Conservation (phyloP, 257 asterid species). For the Linaria vulgaris region DNA sequence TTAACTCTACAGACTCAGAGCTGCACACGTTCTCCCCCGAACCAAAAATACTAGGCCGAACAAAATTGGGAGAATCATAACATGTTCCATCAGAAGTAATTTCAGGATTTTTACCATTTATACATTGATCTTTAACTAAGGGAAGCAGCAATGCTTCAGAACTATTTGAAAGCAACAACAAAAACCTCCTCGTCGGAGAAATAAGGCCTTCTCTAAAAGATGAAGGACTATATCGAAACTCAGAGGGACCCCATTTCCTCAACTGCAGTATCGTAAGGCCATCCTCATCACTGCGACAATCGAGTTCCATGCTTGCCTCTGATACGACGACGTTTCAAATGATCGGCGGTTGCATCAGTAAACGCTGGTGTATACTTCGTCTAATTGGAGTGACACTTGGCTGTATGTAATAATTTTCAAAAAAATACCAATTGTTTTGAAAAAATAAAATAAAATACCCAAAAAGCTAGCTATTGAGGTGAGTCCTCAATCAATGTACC, state of each 20-base stretch:
- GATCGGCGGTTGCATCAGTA: too few relatives aligned
- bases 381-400: too few relatives aligned
- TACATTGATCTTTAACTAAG: slow-evolving; percentile 56
- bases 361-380: too few relatives aligned
- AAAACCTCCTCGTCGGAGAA: slow-evolving; percentile 76
- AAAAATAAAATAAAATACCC: too few relatives aligned
- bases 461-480: too few relatives aligned
- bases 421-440: too few relatives aligned
- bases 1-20: slow-evolving; percentile 37
- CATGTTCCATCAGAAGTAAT: slow-evolving; percentile 26
- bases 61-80: slow-evolving; percentile 34
- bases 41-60: slow-evolving; percentile 35
- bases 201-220: slow-evolving; percentile 74
- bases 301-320: slow-evolving; percentile 43
- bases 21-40: slow-evolving; percentile 36
- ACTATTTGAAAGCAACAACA: slow-evolving; percentile 62
- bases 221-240: slow-evolving; percentile 60
- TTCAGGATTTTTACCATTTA: slow-evolving; percentile 39
- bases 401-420: too few relatives aligned
- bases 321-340: too few relatives aligned
- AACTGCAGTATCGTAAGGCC: slow-evolving; percentile 70
- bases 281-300: slow-evolving; percentile 41
- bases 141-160: slow-evolving; percentile 72
- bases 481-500: too few relatives aligned
- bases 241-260: slow-evolving; percentile 78